Conservation (phyloP, 2,329 filamentous ascomycete species). For the Thelonectria rubi region DNA sequence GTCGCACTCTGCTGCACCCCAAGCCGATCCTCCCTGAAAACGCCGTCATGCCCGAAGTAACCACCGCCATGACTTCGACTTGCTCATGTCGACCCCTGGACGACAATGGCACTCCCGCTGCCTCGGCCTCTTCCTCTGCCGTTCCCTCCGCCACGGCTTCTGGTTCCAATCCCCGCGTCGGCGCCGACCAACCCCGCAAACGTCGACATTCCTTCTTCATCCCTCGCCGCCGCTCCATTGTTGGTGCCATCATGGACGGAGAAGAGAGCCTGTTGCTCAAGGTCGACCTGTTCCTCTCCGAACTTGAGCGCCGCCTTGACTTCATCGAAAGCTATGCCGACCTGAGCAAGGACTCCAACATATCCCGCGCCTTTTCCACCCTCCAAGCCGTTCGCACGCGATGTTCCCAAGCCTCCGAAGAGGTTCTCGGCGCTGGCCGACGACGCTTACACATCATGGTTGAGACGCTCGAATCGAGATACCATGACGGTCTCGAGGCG, state of each 20-base stretch:
- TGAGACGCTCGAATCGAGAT: slow-evolving; percentile 87
- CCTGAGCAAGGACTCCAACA: slow-evolving; percentile 81
- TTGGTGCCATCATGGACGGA: slow-evolving; percentile 68
- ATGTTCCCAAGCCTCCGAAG: slow-evolving; percentile 89
- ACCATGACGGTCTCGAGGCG: slow-evolving; percentile 84
- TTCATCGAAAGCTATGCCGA: slow-evolving; percentile 90
- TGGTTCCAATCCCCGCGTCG: slow-evolving; percentile 50
- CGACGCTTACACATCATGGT: slow-evolving; percentile 88
- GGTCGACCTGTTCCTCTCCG: slow-evolving; percentile 82
- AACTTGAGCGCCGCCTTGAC: slow-evolving; percentile 86
- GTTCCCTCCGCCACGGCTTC: slow-evolving; percentile 42
- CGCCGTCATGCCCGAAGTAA: slow-evolving; percentile 50
- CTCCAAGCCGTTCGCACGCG: slow-evolving; percentile 86
- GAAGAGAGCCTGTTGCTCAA: slow-evolving; percentile 70
- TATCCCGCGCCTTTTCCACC: slow-evolving; percentile 85
- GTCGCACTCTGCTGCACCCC: slow-evolving; percentile 21
- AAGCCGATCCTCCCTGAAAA: slow-evolving; percentile 16
- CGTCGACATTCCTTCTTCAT: slow-evolving; percentile 67
- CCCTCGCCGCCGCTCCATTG: slow-evolving; percentile 66
- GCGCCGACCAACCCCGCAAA: slow-evolving; percentile 43
- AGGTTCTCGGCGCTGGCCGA: slow-evolving; percentile 86
- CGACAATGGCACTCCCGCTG: slow-evolving; percentile 49
- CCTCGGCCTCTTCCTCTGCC: no score
- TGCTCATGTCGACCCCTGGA: slow-evolving; percentile 47
- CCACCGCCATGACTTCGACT: slow-evolving; percentile 51